These are phyloP conservation scores for Aureobasidium subglaciale DNA, from an alignment of 2,329 filamentous ascomycete genomes.

Conservation along the genomic window DNA sequence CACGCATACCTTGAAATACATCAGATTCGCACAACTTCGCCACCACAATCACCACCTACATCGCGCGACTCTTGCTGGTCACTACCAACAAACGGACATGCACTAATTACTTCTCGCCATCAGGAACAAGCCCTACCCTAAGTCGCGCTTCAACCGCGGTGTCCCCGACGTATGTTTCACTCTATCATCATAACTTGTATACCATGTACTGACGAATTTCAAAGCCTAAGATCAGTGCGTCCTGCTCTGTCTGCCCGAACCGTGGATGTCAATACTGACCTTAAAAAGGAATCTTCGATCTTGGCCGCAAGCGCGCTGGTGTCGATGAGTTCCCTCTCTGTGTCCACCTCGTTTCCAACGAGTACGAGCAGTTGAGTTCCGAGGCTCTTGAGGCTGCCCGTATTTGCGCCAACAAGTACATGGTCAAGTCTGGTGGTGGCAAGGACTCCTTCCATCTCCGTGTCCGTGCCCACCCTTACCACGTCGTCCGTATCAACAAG, in stretches of 20 bases:
- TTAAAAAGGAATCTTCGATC: constrained; percentile 68
- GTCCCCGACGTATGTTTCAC: constrained; percentile 45
- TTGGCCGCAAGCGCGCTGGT: constrained; percentile 74
- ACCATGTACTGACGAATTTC: not conserved
- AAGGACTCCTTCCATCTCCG: constrained; percentile 67
- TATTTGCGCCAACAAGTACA: constrained; percentile 99
- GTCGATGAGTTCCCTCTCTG: constrained; percentile 99
- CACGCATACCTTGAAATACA: not conserved
- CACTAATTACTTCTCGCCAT: constrained; percentile 3
- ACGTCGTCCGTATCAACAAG: constrained; percentile 99
- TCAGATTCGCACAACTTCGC: not conserved
- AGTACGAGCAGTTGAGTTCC: constrained; percentile 99
- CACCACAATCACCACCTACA: not conserved
- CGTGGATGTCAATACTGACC: no score
- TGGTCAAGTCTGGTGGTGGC: constrained; percentile 60
- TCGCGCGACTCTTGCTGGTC: not conserved
- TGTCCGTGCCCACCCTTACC: constrained; percentile 91
- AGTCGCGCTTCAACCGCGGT: constrained; percentile 99
- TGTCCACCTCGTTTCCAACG: constrained; percentile 99
- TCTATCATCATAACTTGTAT: not conserved
- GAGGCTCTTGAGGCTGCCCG: constrained; percentile 99
- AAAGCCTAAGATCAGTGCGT: constrained; percentile 7
- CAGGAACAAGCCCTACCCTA: constrained; percentile 70
- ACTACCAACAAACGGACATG: not conserved
- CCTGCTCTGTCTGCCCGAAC: no score